Base-by-base conservation (phyloP, 225 moss, liverwort and hornwort species). In the Rhytidiadelphus loreus region DNA sequence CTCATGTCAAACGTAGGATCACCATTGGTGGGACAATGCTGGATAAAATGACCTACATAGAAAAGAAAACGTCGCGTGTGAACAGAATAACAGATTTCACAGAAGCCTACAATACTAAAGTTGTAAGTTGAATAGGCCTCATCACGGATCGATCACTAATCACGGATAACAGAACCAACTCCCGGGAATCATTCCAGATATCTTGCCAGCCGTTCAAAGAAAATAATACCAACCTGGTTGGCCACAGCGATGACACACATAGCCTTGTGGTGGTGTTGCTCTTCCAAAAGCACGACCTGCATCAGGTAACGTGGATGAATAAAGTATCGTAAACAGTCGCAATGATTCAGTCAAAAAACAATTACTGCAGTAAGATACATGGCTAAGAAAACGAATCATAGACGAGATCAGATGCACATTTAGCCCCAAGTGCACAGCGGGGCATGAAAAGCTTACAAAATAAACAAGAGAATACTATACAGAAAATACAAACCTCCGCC, bases 231-330 rank as follows among this genome's bases (percentile, higher is more conserved):
- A 86, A 98, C 98, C 98, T 95, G 98, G 96, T 91, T 97, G 96
- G 55, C 98, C 95, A 95, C 98, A 98, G 58, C 98, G 98, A 95
- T 98, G 98, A 90, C 98, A 98, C 56, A 98, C 97, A 93, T 98
- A 98, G 90, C 98, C 98, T 80, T 97, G 98, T 73, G 98, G 98
- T 77, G 98, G 98, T 74, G 95, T 92, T 83, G 97, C 96, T 91
- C 97, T 97, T 88, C 96, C 97, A 88, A 94, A 98, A 73, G 93
- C 95, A 86, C 98, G 96, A 94, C 96, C 98, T 96, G 91, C 87
- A 87, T 53, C n/a, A 82, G 55, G 59, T 76, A 65, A 86, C 63
- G 43, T 50, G 71, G 68, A 88, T 18, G 69, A 82, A 82, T 20
- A 48, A 83, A 68, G 23, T 25, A 32, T 13, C 44, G 39, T 28